Base-by-base conservation (phyloP, 306 rosid genomes). In the Ormosia emarginata region DNA sequence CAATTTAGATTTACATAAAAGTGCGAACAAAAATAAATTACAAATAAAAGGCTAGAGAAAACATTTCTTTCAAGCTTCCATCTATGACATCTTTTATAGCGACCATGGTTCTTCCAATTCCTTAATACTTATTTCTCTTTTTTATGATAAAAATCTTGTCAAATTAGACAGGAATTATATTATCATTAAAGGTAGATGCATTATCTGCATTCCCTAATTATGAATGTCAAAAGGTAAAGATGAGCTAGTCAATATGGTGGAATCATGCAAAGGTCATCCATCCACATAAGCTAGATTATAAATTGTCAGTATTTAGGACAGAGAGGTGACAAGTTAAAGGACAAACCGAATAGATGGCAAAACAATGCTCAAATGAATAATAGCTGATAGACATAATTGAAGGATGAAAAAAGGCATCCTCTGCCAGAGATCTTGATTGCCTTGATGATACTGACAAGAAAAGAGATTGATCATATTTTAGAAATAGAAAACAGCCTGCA, bases 331-430 rank as follows among this genome's bases (percentile, higher is more conserved):
- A 79, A 71, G 87, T 64, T 78, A 74, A 71, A 78, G 15, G 79
- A 86, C 99, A 75, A 78, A 95, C 99, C 92, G 99, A 93, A 83
- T 95, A 93, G 85, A 95, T 94, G 9, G 97, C 99, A 73, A 95
- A 95, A 82, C 97, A 95, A 81, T 95, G 99, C 90, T 95, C 99
- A 39, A 92, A 92, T 1, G 99, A 92, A 80, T 93, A 95, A 87
- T 95, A 93, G 93, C 98, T 95, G 82, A 95, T 90, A 7, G 99
- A 95, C 98, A 92, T 95, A 44, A 95, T 95, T 47, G 99, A 95
- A 7, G 99, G 99, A 84, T 95, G 99, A 67, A 90, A 95, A 75
- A 95, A 95, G 47, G 97, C 97, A 86, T 95, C 97, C 87, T 95
- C 99, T 12, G 97, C 99, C 56, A 95, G 88, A 75, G 99, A 88